These are phyloP conservation scores for Aspergillus campestris DNA, from an alignment of 495 filamentous ascomycete genomes.

Conservation along the genomic window DNA sequence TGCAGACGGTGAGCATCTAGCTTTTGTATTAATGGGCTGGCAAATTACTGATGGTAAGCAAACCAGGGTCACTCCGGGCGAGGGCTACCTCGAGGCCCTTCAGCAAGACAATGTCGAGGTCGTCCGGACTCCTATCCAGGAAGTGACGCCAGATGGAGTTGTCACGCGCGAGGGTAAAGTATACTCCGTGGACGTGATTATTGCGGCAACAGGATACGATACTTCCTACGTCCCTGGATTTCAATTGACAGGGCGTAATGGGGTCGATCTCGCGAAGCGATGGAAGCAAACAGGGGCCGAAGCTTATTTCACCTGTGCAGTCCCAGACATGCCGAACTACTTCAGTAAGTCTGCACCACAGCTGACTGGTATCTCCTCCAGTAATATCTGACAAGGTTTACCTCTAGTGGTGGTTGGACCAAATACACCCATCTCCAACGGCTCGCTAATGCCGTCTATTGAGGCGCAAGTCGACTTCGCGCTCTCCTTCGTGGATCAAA, in stretches of 20 bases:
- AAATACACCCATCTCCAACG: slow-evolving; percentile 2
- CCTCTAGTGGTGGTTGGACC: not conserved
- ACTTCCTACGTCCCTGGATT: slow-evolving; percentile 37
- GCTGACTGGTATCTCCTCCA: not conserved
- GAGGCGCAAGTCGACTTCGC: not conserved
- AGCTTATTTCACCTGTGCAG: too few species aligned
- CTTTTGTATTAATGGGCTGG: too few species aligned
- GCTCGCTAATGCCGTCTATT: not conserved
- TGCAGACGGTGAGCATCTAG: slow-evolving; percentile 22
- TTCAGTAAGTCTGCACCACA: too few species aligned
- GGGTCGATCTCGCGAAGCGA: slow-evolving; percentile 30
- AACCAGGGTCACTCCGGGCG: slow-evolving; percentile 22
- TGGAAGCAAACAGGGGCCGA: slow-evolving; percentile 19
- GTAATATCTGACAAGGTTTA: not conserved
- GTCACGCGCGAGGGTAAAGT: slow-evolving; percentile 29
- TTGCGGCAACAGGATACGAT: slow-evolving; percentile 45
- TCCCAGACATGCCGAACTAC: too few species aligned
- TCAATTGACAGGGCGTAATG: slow-evolving; percentile 33
- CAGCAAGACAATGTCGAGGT: slow-evolving; percentile 26
- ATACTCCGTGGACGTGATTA: slow-evolving; percentile 21
- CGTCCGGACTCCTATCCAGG: slow-evolving; percentile 20
- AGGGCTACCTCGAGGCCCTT: slow-evolving; percentile 31
- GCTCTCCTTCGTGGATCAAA: not conserved
- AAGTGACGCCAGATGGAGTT: slow-evolving; percentile 27
- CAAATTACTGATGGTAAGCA: too few species aligned